Evolutionary conservation across 805 yeast genomes (phyloP).

Genomic region (Starmerella bombicola): DNA sequence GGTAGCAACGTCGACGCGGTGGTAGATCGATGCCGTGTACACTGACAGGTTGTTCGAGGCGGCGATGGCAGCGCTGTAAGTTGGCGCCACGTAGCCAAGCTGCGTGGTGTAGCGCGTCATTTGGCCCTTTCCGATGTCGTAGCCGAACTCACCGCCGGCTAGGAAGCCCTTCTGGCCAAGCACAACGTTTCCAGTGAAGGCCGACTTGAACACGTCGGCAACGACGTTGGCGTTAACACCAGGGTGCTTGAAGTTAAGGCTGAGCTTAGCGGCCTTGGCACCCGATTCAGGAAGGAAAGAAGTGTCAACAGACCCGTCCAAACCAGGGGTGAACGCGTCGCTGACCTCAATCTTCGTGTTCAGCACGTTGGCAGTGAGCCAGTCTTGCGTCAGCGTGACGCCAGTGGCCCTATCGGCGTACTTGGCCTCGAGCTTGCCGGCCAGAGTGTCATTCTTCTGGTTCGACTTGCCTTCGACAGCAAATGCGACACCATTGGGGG

Average conservation of each 20-base stretch:
- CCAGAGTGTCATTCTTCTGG: slow-evolving; percentile 64
- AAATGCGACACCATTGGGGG: slow-evolving; percentile 94
- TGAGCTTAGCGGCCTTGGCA: slow-evolving; percentile 75
- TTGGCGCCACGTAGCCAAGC: slow-evolving; percentile 80
- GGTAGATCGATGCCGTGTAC: slow-evolving; percentile 76
- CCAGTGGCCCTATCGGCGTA: slow-evolving; percentile 88
- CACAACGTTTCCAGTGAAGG: slow-evolving; percentile 90
- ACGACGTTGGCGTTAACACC: slow-evolving; percentile 88
- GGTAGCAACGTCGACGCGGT: slow-evolving; percentile 77
- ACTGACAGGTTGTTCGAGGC: slow-evolving; percentile 71
- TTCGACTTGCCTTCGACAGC: slow-evolving; percentile 82
- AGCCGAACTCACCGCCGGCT: slow-evolving; percentile 94
- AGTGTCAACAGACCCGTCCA: slow-evolving; percentile 84
- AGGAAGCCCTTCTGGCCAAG: slow-evolving; percentile 93
- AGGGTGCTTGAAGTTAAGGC: slow-evolving; percentile 83
- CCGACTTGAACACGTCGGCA: slow-evolving; percentile 91
- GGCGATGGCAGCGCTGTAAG: slow-evolving; percentile 73
- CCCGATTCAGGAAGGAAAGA: slow-evolving; percentile 70
- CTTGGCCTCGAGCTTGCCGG: slow-evolving; percentile 84
- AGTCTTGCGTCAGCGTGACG: slow-evolving; percentile 88
- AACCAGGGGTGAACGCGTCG: slow-evolving; percentile 87
- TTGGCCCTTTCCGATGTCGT: slow-evolving; percentile 86
- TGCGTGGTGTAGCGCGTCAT: slow-evolving; percentile 90
- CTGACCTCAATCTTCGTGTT: slow-evolving; percentile 87
- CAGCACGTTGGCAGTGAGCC: slow-evolving; percentile 88